These are phyloP conservation scores for Cicer pinnatifidum DNA, from an alignment of 306 rosid species.

Conservation along the genomic window DNA sequence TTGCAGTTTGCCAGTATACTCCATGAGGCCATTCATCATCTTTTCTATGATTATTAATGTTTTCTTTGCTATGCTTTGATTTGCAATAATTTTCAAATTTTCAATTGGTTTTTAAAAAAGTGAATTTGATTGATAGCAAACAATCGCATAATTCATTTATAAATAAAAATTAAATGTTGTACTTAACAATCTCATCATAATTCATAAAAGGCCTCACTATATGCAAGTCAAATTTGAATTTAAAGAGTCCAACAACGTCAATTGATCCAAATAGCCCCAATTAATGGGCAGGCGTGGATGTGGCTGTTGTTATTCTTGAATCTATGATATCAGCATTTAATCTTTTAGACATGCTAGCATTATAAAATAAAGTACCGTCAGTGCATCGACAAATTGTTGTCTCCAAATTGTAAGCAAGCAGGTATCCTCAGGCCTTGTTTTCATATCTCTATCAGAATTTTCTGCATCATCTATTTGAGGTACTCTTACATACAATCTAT, in stretches of 20 bases:
- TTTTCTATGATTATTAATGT: not conserved
- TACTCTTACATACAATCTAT: slow-evolving; percentile 52
- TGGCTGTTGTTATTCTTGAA: slow-evolving; percentile 22
- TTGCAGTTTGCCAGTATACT: not conserved
- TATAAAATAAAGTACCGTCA: slow-evolving; percentile 58
- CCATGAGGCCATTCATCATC: not conserved
- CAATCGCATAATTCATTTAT: slow-evolving; percentile 1
- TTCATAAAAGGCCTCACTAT: slow-evolving; percentile 2
- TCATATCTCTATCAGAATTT: slow-evolving; percentile 48
- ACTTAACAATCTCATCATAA: not conserved
- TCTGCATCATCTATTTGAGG: slow-evolving; percentile 54
- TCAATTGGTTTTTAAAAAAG: not conserved
- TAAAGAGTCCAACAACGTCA: slow-evolving; percentile 33
- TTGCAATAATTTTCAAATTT: not conserved
- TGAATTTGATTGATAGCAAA: slow-evolving; percentile 3
- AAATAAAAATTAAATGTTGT: not conserved
- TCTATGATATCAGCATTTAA: slow-evolving; percentile 35
- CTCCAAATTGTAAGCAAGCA: slow-evolving; percentile 63
- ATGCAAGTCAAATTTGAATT: not conserved
- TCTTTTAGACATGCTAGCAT: slow-evolving; percentile 20
- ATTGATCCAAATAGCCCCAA: slow-evolving; percentile 15
- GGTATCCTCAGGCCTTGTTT: slow-evolving; percentile 48
- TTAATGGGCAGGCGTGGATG: slow-evolving; percentile 2
- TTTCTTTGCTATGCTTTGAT: not conserved
- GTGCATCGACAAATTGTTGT: slow-evolving; percentile 78